Evolutionary conservation across 2,329 filamentous ascomycete genomes (phyloP).

Genomic region (Samsoniella hepiali): DNA sequence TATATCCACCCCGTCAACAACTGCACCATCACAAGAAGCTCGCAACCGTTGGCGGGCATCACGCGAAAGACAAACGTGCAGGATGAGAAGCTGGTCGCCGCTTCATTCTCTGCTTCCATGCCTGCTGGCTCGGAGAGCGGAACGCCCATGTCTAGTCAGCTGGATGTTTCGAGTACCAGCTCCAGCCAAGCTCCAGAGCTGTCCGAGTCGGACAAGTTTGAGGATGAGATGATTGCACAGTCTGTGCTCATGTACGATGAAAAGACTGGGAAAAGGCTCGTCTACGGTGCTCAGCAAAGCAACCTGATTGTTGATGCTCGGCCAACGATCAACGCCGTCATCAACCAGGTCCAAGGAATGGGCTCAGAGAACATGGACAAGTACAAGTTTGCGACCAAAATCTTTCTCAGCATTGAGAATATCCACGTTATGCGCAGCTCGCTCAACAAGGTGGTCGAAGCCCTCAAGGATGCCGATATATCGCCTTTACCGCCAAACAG

Average conservation of each 20-base stretch:
- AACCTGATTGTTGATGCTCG: conserved; percentile 96
- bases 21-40: conserved; percentile 92
- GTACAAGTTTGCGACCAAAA: conserved; percentile 87
- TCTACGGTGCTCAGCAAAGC: conserved; percentile 89
- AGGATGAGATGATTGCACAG: conserved; percentile 61
- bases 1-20: conserved; percentile 98
- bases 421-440: conserved; percentile 98
- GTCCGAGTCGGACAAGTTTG: conserved; percentile 61
- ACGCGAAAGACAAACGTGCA: conserved; percentile 88
- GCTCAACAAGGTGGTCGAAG: conserved; percentile 80
- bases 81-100: conserved; percentile 88
- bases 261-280: conserved; percentile 57
- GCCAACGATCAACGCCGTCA: conserved; percentile 88
- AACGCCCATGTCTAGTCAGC: conserved; percentile 44
- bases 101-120: conserved; percentile 66
- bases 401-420: conserved; percentile 94
- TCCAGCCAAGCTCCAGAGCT: conserved; percentile 45
- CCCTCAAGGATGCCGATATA: conserved; percentile 88
- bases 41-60: conserved; percentile 85
- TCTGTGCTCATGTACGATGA: conserved; percentile 47
- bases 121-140: conserved; percentile 33
- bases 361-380: conserved; percentile 98
- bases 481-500: conserved; percentile 77
- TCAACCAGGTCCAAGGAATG: conserved; percentile 88
- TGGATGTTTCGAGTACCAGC: conserved; percentile 41